Percentiles rank a stretch among this genome's conserved stretches.
Evolutionary conservation across 306 rosid species (phyloP).

Genomic region (Sesbania bispinosa): DNA sequence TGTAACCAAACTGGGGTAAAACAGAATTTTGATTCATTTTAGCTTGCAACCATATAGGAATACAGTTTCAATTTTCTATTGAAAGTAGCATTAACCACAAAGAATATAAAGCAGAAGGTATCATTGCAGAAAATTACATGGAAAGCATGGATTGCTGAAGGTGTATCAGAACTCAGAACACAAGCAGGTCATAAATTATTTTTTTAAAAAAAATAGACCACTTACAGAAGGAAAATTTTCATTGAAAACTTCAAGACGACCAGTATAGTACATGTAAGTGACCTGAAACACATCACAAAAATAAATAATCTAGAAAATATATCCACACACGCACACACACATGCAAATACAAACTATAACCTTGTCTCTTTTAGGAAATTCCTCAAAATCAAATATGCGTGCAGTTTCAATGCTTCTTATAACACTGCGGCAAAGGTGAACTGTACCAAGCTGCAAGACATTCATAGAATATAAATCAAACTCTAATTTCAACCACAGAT

Average conservation of each 20-base stretch:
- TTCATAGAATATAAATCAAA: constrained; percentile 21
- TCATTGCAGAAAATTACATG: background rate
- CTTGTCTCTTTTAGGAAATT: constrained; percentile 94
- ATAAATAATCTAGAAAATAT: constrained; percentile 22
- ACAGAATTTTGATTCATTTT: background rate
- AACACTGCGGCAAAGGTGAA: constrained; percentile 94
- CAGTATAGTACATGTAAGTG: constrained; percentile 97
- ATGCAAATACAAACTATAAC: constrained; percentile 36
- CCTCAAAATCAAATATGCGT: constrained; percentile 93
- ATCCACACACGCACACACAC: background rate
- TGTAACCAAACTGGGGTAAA: background rate
- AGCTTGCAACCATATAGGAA: constrained; percentile 7
- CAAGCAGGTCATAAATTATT: constrained; percentile 9
- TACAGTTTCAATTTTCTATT: background rate
- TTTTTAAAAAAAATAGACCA: constrained; percentile 27
- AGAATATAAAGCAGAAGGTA: background rate
- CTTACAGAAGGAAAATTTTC: constrained; percentile 95
- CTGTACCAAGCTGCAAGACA: constrained; percentile 90
- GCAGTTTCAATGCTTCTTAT: constrained; percentile 98
- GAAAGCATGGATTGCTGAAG: background rate
- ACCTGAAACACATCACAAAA: constrained; percentile 51
- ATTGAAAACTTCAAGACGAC: constrained; percentile 97
- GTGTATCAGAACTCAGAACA: background rate
- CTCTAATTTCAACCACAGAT: constrained; percentile 18
- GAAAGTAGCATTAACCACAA: background rate